phyloP scores from a whole-genome alignment of 441 rosid species.

The Pelargonium cotyledonis region DNA sequence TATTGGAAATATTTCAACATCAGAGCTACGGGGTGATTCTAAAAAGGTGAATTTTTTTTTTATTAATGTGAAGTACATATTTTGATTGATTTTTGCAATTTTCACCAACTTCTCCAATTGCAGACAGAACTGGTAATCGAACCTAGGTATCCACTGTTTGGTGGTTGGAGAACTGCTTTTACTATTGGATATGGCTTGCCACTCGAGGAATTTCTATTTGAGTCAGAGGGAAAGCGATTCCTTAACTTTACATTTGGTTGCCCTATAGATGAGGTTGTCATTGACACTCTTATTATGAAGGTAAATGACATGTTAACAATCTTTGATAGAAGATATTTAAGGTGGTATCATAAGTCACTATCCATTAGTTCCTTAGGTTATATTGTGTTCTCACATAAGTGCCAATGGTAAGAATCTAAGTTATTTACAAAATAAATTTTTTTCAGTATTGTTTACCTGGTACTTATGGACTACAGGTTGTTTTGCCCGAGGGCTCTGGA shows the following conservation, averaged over 20 bases:
- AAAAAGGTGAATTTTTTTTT: slow-evolving; percentile 55
- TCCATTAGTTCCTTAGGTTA: no score
- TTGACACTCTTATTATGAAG: slow-evolving; percentile 72
- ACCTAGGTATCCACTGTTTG: slow-evolving; percentile 93
- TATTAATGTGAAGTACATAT: background rate
- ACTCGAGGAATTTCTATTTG: slow-evolving; percentile 67
- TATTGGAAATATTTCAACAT: slow-evolving; percentile 95
- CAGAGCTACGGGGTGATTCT: slow-evolving; percentile 68
- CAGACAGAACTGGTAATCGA: slow-evolving; percentile 81
- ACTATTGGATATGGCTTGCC: slow-evolving; percentile 94
- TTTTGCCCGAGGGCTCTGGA: slow-evolving; percentile 81
- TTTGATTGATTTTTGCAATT: slow-evolving; percentile 18
- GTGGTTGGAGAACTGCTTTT: slow-evolving; percentile 93
- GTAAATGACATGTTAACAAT: slow-evolving; percentile 23
- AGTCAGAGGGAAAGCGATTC: slow-evolving; percentile 67
- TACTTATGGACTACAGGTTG: slow-evolving; percentile 47
- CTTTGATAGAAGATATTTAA: slow-evolving; percentile 5
- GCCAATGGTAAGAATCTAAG: background rate
- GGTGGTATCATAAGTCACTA: background rate
- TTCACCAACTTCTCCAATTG: slow-evolving; percentile 30
- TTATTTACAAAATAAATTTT: slow-evolving; percentile 6
- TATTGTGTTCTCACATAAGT: background rate
- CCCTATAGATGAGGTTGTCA: slow-evolving; percentile 62
- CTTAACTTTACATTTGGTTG: slow-evolving; percentile 68
- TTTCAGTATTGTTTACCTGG: slow-evolving; percentile 15